Evolutionary conservation across 2,329 filamentous ascomycete species (phyloP).

Genomic region (Graphiopsis chlorocephala): DNA sequence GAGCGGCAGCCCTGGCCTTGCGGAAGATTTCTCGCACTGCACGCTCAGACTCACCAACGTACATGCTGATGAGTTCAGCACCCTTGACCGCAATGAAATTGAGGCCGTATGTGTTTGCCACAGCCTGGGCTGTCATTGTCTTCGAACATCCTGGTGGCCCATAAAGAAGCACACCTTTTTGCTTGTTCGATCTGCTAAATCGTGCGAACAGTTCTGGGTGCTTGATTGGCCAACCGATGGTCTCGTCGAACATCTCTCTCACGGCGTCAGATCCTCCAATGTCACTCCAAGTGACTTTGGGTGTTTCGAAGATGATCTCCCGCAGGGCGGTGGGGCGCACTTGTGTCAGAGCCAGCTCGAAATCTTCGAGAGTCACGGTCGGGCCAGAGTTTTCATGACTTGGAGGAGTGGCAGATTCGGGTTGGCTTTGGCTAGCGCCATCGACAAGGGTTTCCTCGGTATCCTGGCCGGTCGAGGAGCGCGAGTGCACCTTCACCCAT

Average conservation of each 20-base stretch:
- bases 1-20: constrained; percentile 78
- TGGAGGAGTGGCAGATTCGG: not conserved
- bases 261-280: constrained; percentile 68
- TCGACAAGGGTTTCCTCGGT: constrained; percentile 17
- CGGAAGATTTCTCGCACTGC: constrained; percentile 81
- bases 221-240: constrained; percentile 59
- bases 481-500: constrained; percentile 17
- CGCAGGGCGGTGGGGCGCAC: constrained; percentile 84
- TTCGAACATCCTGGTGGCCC: constrained; percentile 94
- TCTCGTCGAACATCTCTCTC: constrained; percentile 59
- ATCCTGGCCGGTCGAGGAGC: not conserved
- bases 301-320: constrained; percentile 83
- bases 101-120: constrained; percentile 84
- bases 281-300: constrained; percentile 79
- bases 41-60: constrained; percentile 90
- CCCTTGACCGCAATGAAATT: constrained; percentile 96
- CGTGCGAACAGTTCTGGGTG: constrained; percentile 51
- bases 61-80: constrained; percentile 92
- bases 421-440: constrained; percentile 3
- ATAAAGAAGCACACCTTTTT: constrained; percentile 83
- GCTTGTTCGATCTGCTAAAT: constrained; percentile 54
- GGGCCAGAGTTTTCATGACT: not conserved
- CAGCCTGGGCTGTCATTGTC: constrained; percentile 84
- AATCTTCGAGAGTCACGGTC: constrained; percentile 47
- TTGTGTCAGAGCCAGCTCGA: constrained; percentile 63